Evolutionary conservation across 805 yeast species (phyloP).

Genomic region (Starmera dryadoides): DNA sequence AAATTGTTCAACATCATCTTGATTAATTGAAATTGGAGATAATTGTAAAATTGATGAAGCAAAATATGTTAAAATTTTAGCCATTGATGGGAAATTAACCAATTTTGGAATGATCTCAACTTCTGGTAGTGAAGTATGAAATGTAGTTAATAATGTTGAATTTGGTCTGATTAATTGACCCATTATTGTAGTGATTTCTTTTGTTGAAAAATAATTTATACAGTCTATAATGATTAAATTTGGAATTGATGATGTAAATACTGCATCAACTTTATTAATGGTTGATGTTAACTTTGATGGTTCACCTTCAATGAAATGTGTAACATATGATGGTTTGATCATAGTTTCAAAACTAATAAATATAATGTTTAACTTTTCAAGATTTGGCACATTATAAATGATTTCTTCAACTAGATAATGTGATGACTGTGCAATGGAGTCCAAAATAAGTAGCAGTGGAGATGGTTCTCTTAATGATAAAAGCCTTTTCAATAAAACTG

Average conservation of each 20-base stretch:
- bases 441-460: slow-evolving; percentile 65
- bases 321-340: slow-evolving; percentile 41
- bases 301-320: slow-evolving; percentile 40
- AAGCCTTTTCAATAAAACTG: slow-evolving; percentile 61
- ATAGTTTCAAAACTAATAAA: slow-evolving; percentile 67
- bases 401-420: slow-evolving; percentile 51
- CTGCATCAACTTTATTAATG: slow-evolving; percentile 13
- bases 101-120: slow-evolving; percentile 9
- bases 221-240: slow-evolving; percentile 58
- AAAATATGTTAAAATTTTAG: slow-evolving; percentile 53
- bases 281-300: slow-evolving; percentile 17
- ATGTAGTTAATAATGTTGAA: slow-evolving; percentile 37
- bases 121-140: slow-evolving; percentile 37
- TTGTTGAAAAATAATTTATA: slow-evolving; percentile 47
- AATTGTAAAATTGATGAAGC: slow-evolving; percentile 70
- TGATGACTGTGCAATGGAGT: slow-evolving; percentile 67
- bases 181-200: slow-evolving; percentile 41
- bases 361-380: slow-evolving; percentile 27
- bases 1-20: slow-evolving; percentile 41
- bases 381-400: slow-evolving; percentile 28
- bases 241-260: slow-evolving; percentile 19
- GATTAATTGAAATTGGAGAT: slow-evolving; percentile 29
- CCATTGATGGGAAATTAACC: slow-evolving; percentile 44
- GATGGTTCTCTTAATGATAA: slow-evolving; percentile 64
- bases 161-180: slow-evolving; percentile 41